A percentile compares a stretch with the other conserved stretches of the same genome.
phyloP scores from a whole-genome alignment of 1,139 yeast species.

The Meyerozyma smithsonii region DNA sequence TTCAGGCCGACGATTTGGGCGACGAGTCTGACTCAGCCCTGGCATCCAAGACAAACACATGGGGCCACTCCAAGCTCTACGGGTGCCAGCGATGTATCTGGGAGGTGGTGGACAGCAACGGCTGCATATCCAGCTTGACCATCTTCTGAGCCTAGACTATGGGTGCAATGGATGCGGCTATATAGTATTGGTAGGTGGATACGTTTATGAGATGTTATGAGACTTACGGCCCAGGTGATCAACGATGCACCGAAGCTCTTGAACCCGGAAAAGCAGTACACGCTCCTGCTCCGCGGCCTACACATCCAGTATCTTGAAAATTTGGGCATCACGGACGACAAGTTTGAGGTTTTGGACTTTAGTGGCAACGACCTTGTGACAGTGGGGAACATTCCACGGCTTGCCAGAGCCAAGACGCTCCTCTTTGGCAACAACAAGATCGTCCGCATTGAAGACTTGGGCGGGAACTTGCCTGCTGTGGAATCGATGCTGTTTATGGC shows the following conservation, averaged over 20 bases:
- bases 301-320: conserved; percentile 34
- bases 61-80: conserved; percentile 53
- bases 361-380: conserved; percentile 60
- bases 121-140: conserved; percentile 30
- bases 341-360: conserved; percentile 55
- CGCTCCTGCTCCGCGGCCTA: conserved; percentile 32
- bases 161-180: conserved; percentile 2
- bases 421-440: conserved; percentile 60
- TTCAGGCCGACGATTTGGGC: conserved; percentile 16
- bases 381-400: conserved; percentile 47
- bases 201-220: conserved; percentile 20
- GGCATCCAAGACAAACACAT: conserved; percentile 21
- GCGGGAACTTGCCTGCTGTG: conserved; percentile 37
- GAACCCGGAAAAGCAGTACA: conserved; percentile 34
- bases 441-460: conserved; percentile 27
- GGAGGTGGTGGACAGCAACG: conserved; percentile 46
- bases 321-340: conserved; percentile 27
- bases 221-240: conserved; percentile 32
- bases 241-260: conserved; percentile 27
- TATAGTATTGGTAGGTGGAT: not conserved
- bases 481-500: conserved; percentile 46
- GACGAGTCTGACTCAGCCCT: not conserved
- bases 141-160: conserved; percentile 16
- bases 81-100: conserved; percentile 45
- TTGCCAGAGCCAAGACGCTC: conserved; percentile 42